Conservation (phyloP, 345 rosid species). For the Gossypium bickii region DNA sequence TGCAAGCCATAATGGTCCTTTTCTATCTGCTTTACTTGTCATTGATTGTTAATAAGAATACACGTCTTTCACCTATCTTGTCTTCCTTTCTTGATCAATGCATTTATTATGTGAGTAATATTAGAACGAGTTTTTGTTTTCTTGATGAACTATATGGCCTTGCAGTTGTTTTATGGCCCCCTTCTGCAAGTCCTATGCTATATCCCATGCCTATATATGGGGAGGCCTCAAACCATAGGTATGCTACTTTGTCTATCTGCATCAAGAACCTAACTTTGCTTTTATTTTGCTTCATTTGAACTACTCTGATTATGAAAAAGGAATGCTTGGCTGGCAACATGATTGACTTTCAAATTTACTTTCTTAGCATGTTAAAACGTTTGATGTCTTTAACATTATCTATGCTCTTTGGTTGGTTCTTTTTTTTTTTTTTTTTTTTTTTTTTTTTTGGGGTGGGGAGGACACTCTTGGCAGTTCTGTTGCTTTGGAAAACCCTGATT, state of each 20-base stretch:
- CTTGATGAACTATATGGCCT: constrained; percentile 8
- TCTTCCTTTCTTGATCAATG: neutral
- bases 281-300: constrained; percentile 4
- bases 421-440: neutral
- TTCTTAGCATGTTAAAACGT: constrained; percentile 1
- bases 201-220: constrained; percentile 88
- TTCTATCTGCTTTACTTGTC: neutral
- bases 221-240: constrained; percentile 97
- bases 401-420: neutral
- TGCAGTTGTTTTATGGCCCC: constrained; percentile 87
- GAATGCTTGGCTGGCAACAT: neutral
- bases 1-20: neutral
- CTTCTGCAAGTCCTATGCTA: constrained; percentile 74
- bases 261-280: constrained; percentile 11
- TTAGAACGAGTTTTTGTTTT: constrained; percentile 3
- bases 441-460: neutral
- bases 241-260: constrained; percentile 20
- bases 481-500: constrained; percentile 50
- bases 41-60: neutral
- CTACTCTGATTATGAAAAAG: neutral
- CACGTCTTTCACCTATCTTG: neutral
- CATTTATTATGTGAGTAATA: neutral
- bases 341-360: constrained; percentile 2
- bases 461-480: constrained; percentile 50
- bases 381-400: constrained; percentile 6